These are phyloP conservation scores for Holtermannia corniformis DNA, from an alignment of 768 basidiomycete genomes.

Conservation along the genomic window DNA sequence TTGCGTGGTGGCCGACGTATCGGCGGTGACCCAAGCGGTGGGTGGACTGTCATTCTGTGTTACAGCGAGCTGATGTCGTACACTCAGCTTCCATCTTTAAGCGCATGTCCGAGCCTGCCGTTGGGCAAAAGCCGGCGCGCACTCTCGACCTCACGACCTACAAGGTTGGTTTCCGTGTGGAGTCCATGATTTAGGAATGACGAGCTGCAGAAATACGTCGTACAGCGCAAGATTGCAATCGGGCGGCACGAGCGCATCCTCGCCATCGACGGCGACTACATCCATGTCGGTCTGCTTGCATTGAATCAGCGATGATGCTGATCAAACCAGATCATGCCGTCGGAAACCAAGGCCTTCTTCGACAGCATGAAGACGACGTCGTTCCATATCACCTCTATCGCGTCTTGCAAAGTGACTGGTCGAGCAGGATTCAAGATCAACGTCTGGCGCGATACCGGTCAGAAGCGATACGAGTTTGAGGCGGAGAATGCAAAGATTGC, in stretches of 20 bases:
- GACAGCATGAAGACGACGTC: conserved; percentile 84
- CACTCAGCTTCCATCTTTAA: conserved; percentile 78
- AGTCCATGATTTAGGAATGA: background rate
- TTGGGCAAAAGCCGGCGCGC: conserved; percentile 49
- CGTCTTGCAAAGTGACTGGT: conserved; percentile 60
- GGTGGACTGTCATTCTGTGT: conserved; percentile 4
- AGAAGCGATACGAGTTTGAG: conserved; percentile 95
- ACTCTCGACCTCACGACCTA: conserved; percentile 79
- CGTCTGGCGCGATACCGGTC: conserved; percentile 56
- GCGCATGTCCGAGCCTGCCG: conserved; percentile 60
- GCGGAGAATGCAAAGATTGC: conserved; percentile 76
- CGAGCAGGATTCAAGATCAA: conserved; percentile 75
- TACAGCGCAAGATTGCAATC: conserved; percentile 90
- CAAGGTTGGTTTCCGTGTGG: conserved; percentile 50
- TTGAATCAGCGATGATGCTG: background rate
- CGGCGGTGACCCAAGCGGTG: conserved; percentile 81
- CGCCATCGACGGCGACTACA: conserved; percentile 89
- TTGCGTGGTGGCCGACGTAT: conserved; percentile 56
- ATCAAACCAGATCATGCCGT: conserved; percentile 68
- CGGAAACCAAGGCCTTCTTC: conserved; percentile 68
- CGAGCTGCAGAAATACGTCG: conserved; percentile 63
- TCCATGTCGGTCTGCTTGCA: conserved; percentile 53
- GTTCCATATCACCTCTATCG: conserved; percentile 81
- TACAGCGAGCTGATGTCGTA: background rate
- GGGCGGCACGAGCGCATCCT: conserved; percentile 80